Evolutionary conservation across 2,329 filamentous ascomycete species (phyloP).

Genomic region (Rachicladosporium sp.): DNA sequence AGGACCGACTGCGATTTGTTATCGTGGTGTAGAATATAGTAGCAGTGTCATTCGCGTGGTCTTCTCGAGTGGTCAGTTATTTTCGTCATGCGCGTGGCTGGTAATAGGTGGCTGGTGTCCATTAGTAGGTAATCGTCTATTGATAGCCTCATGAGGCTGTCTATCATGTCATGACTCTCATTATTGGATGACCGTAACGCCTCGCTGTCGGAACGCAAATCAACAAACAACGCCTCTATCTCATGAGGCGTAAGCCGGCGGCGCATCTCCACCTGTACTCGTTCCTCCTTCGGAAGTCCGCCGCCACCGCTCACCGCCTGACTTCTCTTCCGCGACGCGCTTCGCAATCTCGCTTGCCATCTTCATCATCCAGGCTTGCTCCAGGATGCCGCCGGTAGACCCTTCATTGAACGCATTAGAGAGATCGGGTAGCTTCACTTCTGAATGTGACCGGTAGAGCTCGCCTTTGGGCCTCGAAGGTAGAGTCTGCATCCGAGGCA

Average conservation of each 20-base stretch:
- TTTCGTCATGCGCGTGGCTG: too few species aligned
- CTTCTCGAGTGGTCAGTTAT: too few species aligned
- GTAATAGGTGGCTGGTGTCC: background rate
- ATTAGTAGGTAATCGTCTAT: too few species aligned
- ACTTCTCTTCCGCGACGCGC: conserved; percentile 78
- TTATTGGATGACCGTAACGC: too few species aligned
- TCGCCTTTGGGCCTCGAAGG: conserved; percentile 5
- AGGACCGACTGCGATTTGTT: too few species aligned
- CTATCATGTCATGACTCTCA: too few species aligned
- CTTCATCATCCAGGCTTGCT: conserved; percentile 81
- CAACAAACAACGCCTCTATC: background rate
- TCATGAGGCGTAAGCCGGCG: conserved; percentile 25
- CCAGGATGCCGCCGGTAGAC: conserved; percentile 44
- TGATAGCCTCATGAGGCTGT: too few species aligned
- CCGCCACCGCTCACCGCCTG: conserved; percentile 13
- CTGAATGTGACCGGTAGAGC: conserved; percentile 10
- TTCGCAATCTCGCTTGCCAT: conserved; percentile 86
- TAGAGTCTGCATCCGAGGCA: conserved; percentile 12
- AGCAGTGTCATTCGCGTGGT: too few species aligned
- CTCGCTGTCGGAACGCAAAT: too few species aligned
- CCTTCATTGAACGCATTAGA: conserved; percentile 11
- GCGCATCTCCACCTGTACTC: conserved; percentile 14
- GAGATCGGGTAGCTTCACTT: conserved; percentile 14
- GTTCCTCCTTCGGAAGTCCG: background rate
- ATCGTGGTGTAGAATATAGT: too few species aligned